Evolutionary conservation across 2,329 filamentous ascomycete genomes (phyloP).

Genomic region (Alternaria gansuensis): DNA sequence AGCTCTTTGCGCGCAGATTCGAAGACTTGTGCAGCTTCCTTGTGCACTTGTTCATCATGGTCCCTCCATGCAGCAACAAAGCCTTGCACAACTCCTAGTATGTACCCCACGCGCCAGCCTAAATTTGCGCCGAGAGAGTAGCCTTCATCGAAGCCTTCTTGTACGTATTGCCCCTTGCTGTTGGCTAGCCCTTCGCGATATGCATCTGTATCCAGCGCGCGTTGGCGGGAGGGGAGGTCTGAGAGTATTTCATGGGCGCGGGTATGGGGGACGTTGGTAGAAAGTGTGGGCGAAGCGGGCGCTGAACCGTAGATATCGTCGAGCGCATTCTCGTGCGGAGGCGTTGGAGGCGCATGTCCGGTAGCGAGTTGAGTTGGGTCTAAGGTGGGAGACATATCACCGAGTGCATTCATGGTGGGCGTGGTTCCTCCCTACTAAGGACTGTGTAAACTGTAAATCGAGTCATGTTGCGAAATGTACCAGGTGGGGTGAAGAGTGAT

Average conservation of each 20-base stretch:
- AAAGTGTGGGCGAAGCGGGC: slow-evolving; percentile 50
- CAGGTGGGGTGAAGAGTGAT: slow-evolving; percentile 22
- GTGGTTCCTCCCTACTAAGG: background rate
- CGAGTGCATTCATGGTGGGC: slow-evolving; percentile 28
- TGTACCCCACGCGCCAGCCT: slow-evolving; percentile 75
- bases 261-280: slow-evolving; percentile 8
- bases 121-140: slow-evolving; percentile 84
- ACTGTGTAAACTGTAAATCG: background rate
- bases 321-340: slow-evolving; percentile 48
- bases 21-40: slow-evolving; percentile 46
- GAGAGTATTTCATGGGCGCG: slow-evolving; percentile 60
- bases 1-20: slow-evolving; percentile 66
- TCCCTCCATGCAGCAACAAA: slow-evolving; percentile 62
- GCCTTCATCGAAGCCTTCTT: slow-evolving; percentile 90
- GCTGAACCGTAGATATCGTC: slow-evolving; percentile 60
- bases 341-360: slow-evolving; percentile 44
- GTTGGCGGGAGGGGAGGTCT: slow-evolving; percentile 78
- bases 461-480: slow-evolving; percentile 23
- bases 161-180: slow-evolving; percentile 79
- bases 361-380: slow-evolving; percentile 41
- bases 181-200: slow-evolving; percentile 86
- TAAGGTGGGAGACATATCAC: slow-evolving; percentile 39
- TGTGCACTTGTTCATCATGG: slow-evolving; percentile 35
- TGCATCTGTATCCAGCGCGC: slow-evolving; percentile 81
- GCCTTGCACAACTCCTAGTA: slow-evolving; percentile 81